Conservation (phyloP, 208 protist genomes). For the Leishmania lainsoni region DNA sequence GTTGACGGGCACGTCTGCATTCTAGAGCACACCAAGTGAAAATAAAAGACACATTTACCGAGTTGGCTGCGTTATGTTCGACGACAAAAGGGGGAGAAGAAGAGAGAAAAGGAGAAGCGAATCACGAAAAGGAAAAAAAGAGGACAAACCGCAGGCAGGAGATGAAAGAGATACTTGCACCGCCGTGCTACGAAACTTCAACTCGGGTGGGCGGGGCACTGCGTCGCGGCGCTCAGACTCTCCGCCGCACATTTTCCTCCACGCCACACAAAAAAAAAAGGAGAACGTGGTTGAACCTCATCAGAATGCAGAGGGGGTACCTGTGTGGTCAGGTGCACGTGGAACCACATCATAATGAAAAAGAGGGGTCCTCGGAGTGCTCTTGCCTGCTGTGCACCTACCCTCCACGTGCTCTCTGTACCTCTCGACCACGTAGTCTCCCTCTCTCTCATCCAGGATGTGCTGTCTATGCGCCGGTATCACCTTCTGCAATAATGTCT, state of each 20-base stretch:
- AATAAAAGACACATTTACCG: background rate
- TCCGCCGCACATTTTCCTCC: background rate
- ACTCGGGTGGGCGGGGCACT: background rate
- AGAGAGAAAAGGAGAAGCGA: conserved; percentile 4
- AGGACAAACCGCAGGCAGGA: background rate
- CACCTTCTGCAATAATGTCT: conserved; percentile 5
- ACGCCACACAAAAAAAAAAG: background rate
- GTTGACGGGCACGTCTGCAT: background rate
- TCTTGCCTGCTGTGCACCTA: background rate
- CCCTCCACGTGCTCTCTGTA: background rate
- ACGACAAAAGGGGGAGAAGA: background rate
- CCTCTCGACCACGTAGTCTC: background rate
- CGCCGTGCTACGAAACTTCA: background rate
- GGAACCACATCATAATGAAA: background rate
- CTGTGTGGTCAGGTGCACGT: background rate
- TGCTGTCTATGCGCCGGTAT: conserved; percentile 3
- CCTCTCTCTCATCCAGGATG: background rate
- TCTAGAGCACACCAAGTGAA: background rate
- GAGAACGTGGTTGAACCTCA: background rate
- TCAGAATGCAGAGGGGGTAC: background rate
- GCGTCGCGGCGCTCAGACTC: background rate
- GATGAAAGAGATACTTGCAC: background rate
- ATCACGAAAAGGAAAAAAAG: conserved; percentile 11
- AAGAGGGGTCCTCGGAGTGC: background rate
- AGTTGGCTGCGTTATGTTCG: background rate